Evolutionary conservation across 1,139 yeast species (phyloP), one percentile per base, ranked within the genome.

Genomic region (Yamadazyma taylorii): DNA sequence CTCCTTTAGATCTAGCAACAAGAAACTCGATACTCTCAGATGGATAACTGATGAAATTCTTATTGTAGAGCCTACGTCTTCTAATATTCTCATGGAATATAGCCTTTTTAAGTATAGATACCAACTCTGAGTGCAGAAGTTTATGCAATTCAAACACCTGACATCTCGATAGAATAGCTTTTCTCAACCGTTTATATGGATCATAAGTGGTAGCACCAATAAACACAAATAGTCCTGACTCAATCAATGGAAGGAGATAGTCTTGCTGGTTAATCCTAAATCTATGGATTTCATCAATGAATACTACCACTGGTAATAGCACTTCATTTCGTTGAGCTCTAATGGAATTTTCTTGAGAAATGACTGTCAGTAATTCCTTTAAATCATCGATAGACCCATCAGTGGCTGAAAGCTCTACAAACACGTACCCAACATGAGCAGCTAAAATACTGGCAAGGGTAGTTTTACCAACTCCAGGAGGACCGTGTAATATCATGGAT

Each of bases 401-500:
- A 0, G 75, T 69, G 2, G 75, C 75, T 3, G 73, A 67, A 17
- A 66, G 48, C 40, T 69, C 74, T 9, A 61, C 48, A 40, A 69
- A 61, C n/a, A 58, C 63, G 41, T 69, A 66, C 10, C 58, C 58
- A 3, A 62, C 58, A 30, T 61, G 61, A 4, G 45, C 33, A 0
- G 75, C 70, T 13, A 70, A 40, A 3, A 69, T 58, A 5, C 61
- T 42, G 1, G 75, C 75, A n/a, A 71, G 39, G 0, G 75, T 66
- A 1, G 75, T 70, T 42, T 71, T 71, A 0, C 77, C 77, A 9
- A 66, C 69, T 1, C 77, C 76, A 1, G 75, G 74, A 0, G 75
- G 75, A 0, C 77, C 77, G 35, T 55, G 49, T 5, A 71, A 52
- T 5, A 71, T 53, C 74, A 71, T 69, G 4, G 73, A 68, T 0